Percentiles rank a stretch among this genome's conserved stretches.
phyloP scores from a whole-genome alignment of 2,329 filamentous ascomycete species.

The Byssochlamys sp. region DNA sequence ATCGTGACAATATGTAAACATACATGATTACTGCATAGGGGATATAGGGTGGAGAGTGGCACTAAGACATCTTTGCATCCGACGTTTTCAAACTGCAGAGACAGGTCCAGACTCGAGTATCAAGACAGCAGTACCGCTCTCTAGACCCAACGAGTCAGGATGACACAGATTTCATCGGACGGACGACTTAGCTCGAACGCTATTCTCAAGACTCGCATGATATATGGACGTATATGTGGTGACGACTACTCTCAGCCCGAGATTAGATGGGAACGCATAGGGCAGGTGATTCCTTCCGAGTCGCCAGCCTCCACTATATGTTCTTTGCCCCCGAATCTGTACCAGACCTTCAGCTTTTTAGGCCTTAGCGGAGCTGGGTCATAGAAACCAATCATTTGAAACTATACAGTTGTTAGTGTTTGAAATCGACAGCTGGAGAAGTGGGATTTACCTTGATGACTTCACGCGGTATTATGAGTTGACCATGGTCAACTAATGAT shows the following conservation, averaged over 20 bases:
- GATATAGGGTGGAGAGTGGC: neutral
- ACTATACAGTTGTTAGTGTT: slow-evolving; percentile 20
- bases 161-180: neutral
- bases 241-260: slow-evolving; percentile 3
- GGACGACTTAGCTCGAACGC: neutral
- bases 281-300: slow-evolving; percentile 28
- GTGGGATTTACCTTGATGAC: slow-evolving; percentile 24
- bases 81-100: neutral
- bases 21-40: neutral
- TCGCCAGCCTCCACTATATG: slow-evolving; percentile 31
- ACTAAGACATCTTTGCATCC: neutral
- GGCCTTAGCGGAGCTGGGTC: slow-evolving; percentile 34
- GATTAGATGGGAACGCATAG: slow-evolving; percentile 29
- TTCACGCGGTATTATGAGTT: slow-evolving; percentile 28
- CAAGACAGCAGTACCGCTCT: neutral
- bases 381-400: slow-evolving; percentile 35
- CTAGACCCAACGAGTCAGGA: neutral
- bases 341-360: slow-evolving; percentile 34
- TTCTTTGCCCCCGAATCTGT: slow-evolving; percentile 29
- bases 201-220: neutral
- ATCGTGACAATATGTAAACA: neutral
- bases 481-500: slow-evolving; percentile 33
- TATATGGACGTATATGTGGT: neutral
- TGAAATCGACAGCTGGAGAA: neutral
- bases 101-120: neutral